Evolutionary conservation across 257 asterid genomes (phyloP), one percentile per base, ranked within the genome.

Genomic region (Agastache rugosa): DNA sequence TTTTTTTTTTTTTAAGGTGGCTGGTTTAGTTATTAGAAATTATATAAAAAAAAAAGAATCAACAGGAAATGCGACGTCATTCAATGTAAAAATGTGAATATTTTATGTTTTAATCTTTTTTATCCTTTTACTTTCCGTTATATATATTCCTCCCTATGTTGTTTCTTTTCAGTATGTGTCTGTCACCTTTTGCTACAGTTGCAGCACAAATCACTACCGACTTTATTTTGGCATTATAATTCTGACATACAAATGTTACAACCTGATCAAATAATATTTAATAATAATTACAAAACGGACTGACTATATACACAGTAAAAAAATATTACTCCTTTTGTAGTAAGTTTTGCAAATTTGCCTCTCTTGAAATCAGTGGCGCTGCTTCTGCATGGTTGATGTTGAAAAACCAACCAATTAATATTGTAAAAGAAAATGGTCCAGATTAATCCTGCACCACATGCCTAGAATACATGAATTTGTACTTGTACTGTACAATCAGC

Each of bases 141-240:
- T 31, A 31, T 5, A n/a, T 23, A 39, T 41, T 16, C 47, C 16
- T 56, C 63, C 16, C 6, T 48, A 48, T 53, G 29, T 16, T 17
- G 29, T 59, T 25, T 56, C 54, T 72, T n/a, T 19, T 17, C 55
- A 20, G 62, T n/a, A 8, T 39, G 11, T 39, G 12, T 64, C 70
- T 20, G 71, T 27, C 34, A 31, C 20, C 76, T 71, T 59, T 72
- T 17, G 17, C 22, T 10, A 45, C 37, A 29, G 62, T 31, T 72
- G 69, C 62, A 44, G 19, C 58, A 23, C 45, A 25, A 2, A 37
- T 29, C 67, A 55, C 22, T 14, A 23, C 6, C 29, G 16, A 58
- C 58, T 56, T 56, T 71, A 45, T 22, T 66, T 48, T 67, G 62
- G 37, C 39, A 23, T 23, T 58, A 23, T 58, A 58, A 25, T 58